These are phyloP conservation scores for Glonium stellatum DNA, from an alignment of 495 filamentous ascomycete genomes.

Conservation along the genomic window DNA sequence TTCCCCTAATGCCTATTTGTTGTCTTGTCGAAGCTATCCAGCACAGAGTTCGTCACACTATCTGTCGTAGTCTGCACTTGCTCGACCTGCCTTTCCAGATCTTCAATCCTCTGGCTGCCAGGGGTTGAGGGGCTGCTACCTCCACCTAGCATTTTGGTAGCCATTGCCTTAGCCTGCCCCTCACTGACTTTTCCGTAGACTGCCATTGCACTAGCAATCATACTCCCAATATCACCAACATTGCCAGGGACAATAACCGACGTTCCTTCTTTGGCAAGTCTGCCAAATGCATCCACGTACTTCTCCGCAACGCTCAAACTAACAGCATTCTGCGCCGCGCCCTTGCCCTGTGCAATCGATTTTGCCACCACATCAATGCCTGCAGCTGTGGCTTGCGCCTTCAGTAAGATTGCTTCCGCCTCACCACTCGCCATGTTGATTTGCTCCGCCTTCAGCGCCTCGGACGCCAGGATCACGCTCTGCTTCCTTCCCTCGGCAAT, in stretches of 20 bases:
- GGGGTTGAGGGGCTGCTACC: conserved; percentile 1
- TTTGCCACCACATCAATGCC: conserved; percentile 81
- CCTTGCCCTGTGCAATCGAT: conserved; percentile 61
- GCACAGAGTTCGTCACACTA: not conserved
- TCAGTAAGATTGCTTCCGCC: conserved; percentile 82
- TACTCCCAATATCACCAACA: conserved; percentile 90
- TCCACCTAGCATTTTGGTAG: conserved; percentile 38
- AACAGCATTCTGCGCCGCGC: conserved; percentile 71
- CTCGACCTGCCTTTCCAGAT: conserved; percentile 20
- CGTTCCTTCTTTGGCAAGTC: conserved; percentile 87
- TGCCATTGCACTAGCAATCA: conserved; percentile 94
- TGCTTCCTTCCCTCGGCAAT: conserved; percentile 96
- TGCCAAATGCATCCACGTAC: conserved; percentile 92
- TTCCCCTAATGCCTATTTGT: not conserved
- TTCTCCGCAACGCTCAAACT: conserved; percentile 89
- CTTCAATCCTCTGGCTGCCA: conserved; percentile 18
- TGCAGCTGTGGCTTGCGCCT: conserved; percentile 74
- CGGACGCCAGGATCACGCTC: conserved; percentile 87
- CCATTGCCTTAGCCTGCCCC: conserved; percentile 65
- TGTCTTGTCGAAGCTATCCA: conserved; percentile 16
- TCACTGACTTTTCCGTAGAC: conserved; percentile 92
- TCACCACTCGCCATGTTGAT: conserved; percentile 90
- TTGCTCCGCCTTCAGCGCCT: conserved; percentile 81
- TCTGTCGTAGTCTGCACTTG: conserved; percentile 9
- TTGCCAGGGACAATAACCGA: conserved; percentile 93